Evolutionary conservation across 306 rosid genomes (phyloP).

Genomic region (Cicer judaicum): DNA sequence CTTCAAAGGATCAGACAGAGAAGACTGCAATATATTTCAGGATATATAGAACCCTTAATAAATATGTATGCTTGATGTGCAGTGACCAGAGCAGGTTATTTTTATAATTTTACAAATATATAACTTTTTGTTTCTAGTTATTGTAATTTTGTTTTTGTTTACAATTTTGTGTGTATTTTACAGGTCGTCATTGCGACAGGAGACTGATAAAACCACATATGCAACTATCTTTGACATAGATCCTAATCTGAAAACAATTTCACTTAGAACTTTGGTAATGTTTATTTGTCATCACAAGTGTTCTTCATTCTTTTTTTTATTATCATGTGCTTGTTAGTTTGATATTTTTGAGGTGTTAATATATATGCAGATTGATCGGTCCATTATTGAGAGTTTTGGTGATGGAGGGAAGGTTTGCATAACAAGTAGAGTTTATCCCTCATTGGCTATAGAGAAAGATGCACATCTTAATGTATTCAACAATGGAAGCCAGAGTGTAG

Average conservation of each 20-base stretch:
- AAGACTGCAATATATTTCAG: background rate
- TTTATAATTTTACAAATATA: too few relatives aligned
- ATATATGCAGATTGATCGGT: background rate
- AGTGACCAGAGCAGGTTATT: slow-evolving; percentile 19
- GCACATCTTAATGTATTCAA: slow-evolving; percentile 29
- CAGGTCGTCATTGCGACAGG: slow-evolving; percentile 67
- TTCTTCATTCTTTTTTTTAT: background rate
- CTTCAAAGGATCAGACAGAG: slow-evolving; percentile 13
- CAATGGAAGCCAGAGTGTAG: slow-evolving; percentile 3
- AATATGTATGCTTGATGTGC: slow-evolving; percentile 10
- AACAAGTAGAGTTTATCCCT: slow-evolving; percentile 30
- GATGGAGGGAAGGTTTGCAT: slow-evolving; percentile 29
- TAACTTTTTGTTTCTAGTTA: too few relatives aligned
- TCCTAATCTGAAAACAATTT: slow-evolving; percentile 45
- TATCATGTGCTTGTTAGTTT: background rate
- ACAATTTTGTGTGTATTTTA: background rate
- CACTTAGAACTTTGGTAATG: slow-evolving; percentile 74
- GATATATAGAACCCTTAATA: background rate
- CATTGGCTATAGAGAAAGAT: background rate
- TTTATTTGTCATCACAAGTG: background rate
- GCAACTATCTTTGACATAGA: slow-evolving; percentile 64
- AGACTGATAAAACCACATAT: slow-evolving; percentile 58
- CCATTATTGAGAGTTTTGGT: slow-evolving; percentile 33
- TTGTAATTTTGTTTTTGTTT: too few relatives aligned
- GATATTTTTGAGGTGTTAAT: background rate